These are phyloP conservation scores for Fusarium luffae DNA, from an alignment of 2,329 filamentous ascomycete species.

Conservation along the genomic window DNA sequence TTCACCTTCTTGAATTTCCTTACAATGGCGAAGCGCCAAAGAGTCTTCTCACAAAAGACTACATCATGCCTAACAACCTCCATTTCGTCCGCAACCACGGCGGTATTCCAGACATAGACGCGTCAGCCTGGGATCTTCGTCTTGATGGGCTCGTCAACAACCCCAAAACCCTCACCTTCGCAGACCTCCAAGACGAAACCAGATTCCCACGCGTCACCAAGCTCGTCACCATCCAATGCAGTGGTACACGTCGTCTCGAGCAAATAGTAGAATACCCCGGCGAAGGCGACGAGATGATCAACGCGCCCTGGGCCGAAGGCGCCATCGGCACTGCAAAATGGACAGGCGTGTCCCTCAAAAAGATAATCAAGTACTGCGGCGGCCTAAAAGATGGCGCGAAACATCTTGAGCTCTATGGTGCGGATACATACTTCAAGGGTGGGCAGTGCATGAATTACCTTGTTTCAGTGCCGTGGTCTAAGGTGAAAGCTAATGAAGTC, in stretches of 20 bases:
- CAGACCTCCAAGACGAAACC: constrained; percentile 69
- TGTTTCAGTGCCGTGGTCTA: constrained; percentile 74
- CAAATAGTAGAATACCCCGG: constrained; percentile 74
- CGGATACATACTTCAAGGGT: constrained; percentile 79
- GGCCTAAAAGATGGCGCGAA: constrained; percentile 65
- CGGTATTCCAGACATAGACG: constrained; percentile 73
- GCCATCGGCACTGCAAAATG: constrained; percentile 74
- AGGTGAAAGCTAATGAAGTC: constrained; percentile 74
- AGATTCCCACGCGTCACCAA: constrained; percentile 69
- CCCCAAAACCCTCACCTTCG: constrained; percentile 66
- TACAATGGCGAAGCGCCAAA: constrained; percentile 73
- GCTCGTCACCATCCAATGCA: constrained; percentile 72
- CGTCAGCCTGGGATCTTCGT: constrained; percentile 62
- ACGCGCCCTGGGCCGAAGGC: constrained; percentile 70
- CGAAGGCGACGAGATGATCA: constrained; percentile 71
- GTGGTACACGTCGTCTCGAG: constrained; percentile 74
- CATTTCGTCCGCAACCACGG: constrained; percentile 79
- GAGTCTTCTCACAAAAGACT: constrained; percentile 63
- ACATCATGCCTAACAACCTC: constrained; percentile 67
- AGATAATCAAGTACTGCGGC: constrained; percentile 76
- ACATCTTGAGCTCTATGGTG: constrained; percentile 75
- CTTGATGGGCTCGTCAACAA: constrained; percentile 71
- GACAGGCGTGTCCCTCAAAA: constrained; percentile 73
- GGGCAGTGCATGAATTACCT: constrained; percentile 73
- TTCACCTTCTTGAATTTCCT: constrained; percentile 70